Conservation (phyloP, 1,284 basidiomycete species). For the Irpex rosettiformis region DNA sequence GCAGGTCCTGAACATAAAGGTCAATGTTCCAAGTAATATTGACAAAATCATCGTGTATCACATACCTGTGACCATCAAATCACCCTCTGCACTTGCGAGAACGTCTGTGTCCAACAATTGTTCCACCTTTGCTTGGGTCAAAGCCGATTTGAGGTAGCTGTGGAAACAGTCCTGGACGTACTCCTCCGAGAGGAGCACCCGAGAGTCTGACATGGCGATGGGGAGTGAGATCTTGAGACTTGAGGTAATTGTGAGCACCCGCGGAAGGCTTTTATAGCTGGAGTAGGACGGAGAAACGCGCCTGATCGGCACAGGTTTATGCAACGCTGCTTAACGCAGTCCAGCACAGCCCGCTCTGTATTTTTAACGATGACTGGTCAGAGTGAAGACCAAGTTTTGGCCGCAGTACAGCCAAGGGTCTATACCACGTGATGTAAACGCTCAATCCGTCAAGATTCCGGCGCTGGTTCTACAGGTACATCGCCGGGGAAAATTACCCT, state of each 20-base stretch:
- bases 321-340: too few relatives aligned
- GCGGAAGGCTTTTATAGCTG: not conserved
- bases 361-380: not conserved
- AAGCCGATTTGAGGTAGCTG: constrained; percentile 71
- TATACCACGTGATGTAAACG: not conserved
- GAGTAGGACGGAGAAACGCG: not conserved
- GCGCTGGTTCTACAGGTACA: not conserved
- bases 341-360: not conserved
- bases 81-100: constrained; percentile 69
- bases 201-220: constrained; percentile 2
- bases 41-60: constrained; percentile 8
- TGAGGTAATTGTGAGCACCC: not conserved
- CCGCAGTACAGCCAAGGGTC: not conserved
- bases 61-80: constrained; percentile 79
- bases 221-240: not conserved
- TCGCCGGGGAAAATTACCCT: not conserved
- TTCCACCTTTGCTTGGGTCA: constrained; percentile 74
- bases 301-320: not conserved
- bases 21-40: not conserved
- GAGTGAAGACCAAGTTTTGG: not conserved
- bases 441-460: not conserved
- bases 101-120: constrained; percentile 65
- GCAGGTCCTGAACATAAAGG: constrained; percentile 47
- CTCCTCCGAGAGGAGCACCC: constrained; percentile 46
- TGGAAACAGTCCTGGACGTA: constrained; percentile 76